phyloP scores from a whole-genome alignment of 345 rosid genomes.

The Rhizophora apiculata region DNA sequence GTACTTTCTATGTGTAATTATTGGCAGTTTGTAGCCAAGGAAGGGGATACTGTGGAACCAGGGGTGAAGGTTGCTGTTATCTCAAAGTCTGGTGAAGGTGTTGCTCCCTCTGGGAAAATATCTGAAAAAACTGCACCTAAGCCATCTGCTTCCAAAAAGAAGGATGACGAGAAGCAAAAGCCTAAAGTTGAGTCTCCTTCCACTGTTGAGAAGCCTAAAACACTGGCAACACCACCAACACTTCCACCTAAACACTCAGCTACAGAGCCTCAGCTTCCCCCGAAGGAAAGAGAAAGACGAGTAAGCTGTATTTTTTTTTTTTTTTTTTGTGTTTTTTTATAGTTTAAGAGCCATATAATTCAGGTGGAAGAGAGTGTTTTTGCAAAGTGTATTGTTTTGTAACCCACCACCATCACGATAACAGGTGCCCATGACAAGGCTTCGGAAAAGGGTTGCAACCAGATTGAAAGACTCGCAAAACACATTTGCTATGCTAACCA shows the following conservation, averaged over 20 bases:
- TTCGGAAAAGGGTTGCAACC: constrained; percentile 80
- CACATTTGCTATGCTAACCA: constrained; percentile 85
- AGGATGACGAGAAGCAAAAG: neutral
- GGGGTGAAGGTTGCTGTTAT: constrained; percentile 76
- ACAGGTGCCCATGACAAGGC: constrained; percentile 95
- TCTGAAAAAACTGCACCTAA: constrained; percentile 50
- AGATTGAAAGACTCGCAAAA: constrained; percentile 93
- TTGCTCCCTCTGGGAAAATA: constrained; percentile 56
- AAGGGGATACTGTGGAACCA: constrained; percentile 92
- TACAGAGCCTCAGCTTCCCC: constrained; percentile 87
- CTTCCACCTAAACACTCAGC: constrained; percentile 57
- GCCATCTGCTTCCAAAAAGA: constrained; percentile 1
- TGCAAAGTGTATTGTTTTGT: neutral
- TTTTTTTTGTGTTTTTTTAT: neutral
- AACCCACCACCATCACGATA: neutral
- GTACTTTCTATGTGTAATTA: neutral
- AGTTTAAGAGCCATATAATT: too few relatives aligned
- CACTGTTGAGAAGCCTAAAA: constrained; percentile 43
- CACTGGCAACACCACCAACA: constrained; percentile 32
- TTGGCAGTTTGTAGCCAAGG: constrained; percentile 70
- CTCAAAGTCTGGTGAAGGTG: constrained; percentile 72
- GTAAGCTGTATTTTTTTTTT: constrained; percentile 32
- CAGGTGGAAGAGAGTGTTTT: neutral
- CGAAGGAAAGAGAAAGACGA: constrained; percentile 92
- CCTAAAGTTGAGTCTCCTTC: constrained; percentile 4